Conservation (phyloP, 208 protist genomes). For the Trypanosoma boissoni region DNA sequence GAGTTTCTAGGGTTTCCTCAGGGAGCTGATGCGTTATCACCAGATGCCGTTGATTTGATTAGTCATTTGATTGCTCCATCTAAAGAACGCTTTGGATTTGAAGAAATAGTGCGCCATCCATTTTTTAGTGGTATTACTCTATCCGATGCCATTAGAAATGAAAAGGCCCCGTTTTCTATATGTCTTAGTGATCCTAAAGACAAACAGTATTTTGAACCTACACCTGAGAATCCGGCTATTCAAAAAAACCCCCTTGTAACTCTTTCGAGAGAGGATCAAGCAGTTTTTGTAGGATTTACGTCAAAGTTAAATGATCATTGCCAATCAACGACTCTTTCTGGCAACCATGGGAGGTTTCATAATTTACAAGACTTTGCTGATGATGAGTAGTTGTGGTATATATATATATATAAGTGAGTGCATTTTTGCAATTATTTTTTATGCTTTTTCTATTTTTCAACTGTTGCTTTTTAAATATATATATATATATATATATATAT, state of each 20-base stretch:
- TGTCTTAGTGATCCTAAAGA: conserved; percentile 28
- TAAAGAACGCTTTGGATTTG: conserved; percentile 33
- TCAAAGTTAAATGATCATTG: conserved; percentile 21
- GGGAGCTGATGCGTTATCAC: conserved; percentile 32
- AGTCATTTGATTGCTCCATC: conserved; percentile 32
- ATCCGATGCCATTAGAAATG: conserved; percentile 26
- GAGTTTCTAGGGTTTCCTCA: conserved; percentile 77
- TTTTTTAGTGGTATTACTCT: conserved; percentile 40
- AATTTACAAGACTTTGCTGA: conserved; percentile 30
- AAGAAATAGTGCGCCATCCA: conserved; percentile 34
- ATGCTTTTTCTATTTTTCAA: conserved; percentile 13
- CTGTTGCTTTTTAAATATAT: conserved; percentile 16
- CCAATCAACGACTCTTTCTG: conserved; percentile 22
- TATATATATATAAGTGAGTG: neutral
- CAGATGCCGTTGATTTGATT: conserved; percentile 69
- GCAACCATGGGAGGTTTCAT: conserved; percentile 22
- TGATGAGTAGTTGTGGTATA: conserved; percentile 17
- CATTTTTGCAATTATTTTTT: neutral
- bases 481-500: neutral
- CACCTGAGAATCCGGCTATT: conserved; percentile 24
- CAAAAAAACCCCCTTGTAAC: conserved; percentile 24
- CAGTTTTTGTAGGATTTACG: conserved; percentile 36
- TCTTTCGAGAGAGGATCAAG: conserved; percentile 28
- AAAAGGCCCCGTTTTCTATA: conserved; percentile 39
- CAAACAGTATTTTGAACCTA: conserved; percentile 48